These are phyloP conservation scores for Geosiphon pyriformis DNA, from an alignment of 192 early-diverging fungal species.

Conservation along the genomic window DNA sequence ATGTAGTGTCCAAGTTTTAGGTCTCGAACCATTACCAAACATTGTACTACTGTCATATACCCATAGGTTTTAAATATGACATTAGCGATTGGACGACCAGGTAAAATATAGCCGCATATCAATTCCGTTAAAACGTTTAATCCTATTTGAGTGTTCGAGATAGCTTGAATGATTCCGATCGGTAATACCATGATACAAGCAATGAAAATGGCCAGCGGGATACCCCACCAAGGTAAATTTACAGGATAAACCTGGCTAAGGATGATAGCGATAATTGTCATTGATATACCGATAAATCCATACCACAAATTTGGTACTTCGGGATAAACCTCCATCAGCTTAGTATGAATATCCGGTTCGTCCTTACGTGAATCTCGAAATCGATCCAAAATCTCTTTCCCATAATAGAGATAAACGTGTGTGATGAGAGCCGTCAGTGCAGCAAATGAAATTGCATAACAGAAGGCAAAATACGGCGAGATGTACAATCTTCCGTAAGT, in stretches of 20 bases:
- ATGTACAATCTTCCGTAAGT: slow-evolving; percentile 38
- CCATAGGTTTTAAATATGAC: slow-evolving; percentile 57
- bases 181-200: slow-evolving; percentile 42
- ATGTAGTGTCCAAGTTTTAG: slow-evolving; percentile 73
- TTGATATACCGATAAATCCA: slow-evolving; percentile 28
- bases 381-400: slow-evolving; percentile 41
- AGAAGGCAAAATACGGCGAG: slow-evolving; percentile 43
- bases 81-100: slow-evolving; percentile 46
- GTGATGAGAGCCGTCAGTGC: slow-evolving; percentile 50
- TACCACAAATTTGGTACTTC: slow-evolving; percentile 54
- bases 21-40: slow-evolving; percentile 62
- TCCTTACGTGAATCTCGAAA: neutral
- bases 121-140: slow-evolving; percentile 55
- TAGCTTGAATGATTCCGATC: slow-evolving; percentile 48
- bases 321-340: slow-evolving; percentile 58
- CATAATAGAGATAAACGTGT: slow-evolving; percentile 61
- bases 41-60: slow-evolving; percentile 61
- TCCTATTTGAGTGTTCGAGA: slow-evolving; percentile 44
- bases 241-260: slow-evolving; percentile 30
- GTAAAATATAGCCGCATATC: slow-evolving; percentile 49
- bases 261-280: slow-evolving; percentile 31
- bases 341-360: slow-evolving; percentile 40
- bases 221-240: slow-evolving; percentile 44
- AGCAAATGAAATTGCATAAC: slow-evolving; percentile 52
- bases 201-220: slow-evolving; percentile 37